Base-by-base conservation (phyloP, 1,139 yeast genomes). In the Taphrina confusa region DNA sequence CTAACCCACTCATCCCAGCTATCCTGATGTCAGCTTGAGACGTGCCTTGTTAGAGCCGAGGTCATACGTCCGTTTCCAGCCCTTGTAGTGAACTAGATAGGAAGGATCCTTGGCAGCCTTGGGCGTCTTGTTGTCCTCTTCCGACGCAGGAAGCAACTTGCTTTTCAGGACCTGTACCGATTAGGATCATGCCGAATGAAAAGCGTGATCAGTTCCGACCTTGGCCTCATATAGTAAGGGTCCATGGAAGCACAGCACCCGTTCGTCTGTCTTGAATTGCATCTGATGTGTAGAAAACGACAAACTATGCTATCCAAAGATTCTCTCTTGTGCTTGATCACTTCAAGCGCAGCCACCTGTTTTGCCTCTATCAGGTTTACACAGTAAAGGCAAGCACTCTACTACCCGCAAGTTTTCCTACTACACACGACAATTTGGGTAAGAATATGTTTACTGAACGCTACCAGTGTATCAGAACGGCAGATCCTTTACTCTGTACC, bases 1-100 rank as follows among this genome's bases (percentile, higher is more conserved):
- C 82, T 80, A 0, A 92, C 95, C 98, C 98, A 92, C 71, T 92
- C 98, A 71, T 92, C 97, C 97, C 97, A 91, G 28, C 67, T 65
- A 30, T 2, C 25, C 20, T 3, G 4, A n/a, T 18, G 20, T 37
- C 20, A 37, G 42, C 23, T 12, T 6, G 6, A n/a, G 42, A 18
- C 6, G 4, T 30, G 42, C n/a, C n/a, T 14, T 46, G 34, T 14
- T 1, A 5, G 23, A 1, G 11, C 28, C 16, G 14, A 22, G 1
- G 6, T 14, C 65, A 25, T 62, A 64, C 65, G 91, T 84, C 20
- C 84, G 74, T 69, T 90, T 92, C 98, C 98, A 92, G 1, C 98
- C 97, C 68, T 85, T 87, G 73, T 92, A 92, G 70, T 92, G 98
- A 8, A 92, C 82, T 66, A 77, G 84, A 72, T 82, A 91, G 61